phyloP scores from a whole-genome alignment of 2,329 filamentous ascomycete genomes.

The Ascocoryne sarcoides region DNA sequence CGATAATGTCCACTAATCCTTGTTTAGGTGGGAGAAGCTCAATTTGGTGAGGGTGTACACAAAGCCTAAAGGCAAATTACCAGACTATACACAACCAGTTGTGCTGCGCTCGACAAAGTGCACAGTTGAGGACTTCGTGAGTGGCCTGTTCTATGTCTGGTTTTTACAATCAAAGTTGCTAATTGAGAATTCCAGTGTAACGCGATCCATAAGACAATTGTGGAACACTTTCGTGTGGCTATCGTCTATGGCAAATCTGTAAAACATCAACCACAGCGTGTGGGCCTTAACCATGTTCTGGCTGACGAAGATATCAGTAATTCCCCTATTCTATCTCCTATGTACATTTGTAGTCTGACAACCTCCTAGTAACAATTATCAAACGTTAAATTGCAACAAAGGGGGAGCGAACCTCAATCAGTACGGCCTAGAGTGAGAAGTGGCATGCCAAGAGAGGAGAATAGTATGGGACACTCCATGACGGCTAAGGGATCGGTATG shows the following conservation, averaged over 20 bases:
- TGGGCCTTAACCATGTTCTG: conserved; percentile 83
- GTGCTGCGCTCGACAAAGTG: conserved; percentile 75
- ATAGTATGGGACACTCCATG: no score
- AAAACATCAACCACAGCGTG: conserved; percentile 96
- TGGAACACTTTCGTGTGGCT: conserved; percentile 90
- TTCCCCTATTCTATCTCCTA: conserved; percentile 3
- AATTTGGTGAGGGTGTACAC: conserved; percentile 90
- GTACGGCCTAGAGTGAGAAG: no score
- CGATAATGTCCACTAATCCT: conserved; percentile 12
- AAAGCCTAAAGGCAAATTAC: conserved; percentile 91
- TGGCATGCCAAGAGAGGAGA: no score
- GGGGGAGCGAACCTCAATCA: no score
- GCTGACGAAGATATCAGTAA: conserved; percentile 85
- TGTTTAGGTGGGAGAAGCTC: conserved; percentile 76
- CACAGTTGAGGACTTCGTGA: conserved; percentile 94
- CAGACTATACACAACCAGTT: conserved; percentile 86
- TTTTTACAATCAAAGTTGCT: not conserved
- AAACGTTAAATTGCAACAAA: conserved; percentile 48
- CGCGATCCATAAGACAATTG: conserved; percentile 89
- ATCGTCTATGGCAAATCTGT: conserved; percentile 97
- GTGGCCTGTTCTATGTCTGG: conserved; percentile 33
- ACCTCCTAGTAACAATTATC: conserved; percentile 50
- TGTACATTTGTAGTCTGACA: conserved; percentile 8
- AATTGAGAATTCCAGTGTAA: conserved; percentile 66
- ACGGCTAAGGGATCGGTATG: no score